These are phyloP conservation scores for Articulospora tetracladia DNA, from an alignment of 495 filamentous ascomycete genomes.

Conservation along the genomic window DNA sequence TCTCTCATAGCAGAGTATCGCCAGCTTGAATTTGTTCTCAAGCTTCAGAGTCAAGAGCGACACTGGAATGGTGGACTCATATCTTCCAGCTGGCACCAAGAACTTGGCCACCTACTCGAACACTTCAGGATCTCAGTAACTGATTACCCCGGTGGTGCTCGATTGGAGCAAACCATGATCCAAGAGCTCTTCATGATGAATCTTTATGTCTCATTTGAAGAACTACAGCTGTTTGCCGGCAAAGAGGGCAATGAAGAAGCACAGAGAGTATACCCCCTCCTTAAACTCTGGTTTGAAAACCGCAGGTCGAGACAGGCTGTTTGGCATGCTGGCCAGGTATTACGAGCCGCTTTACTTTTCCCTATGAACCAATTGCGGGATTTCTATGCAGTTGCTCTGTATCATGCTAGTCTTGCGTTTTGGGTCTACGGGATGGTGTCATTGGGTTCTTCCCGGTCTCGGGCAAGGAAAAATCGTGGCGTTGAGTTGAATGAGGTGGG, in stretches of 20 bases:
- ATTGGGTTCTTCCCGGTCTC: conserved; percentile 21
- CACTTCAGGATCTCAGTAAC: neutral
- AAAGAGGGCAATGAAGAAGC: conserved; percentile 61
- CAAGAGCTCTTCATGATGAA: conserved; percentile 55
- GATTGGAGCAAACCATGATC: conserved; percentile 28
- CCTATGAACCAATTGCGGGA: conserved; percentile 42
- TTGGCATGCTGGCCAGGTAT: conserved; percentile 60
- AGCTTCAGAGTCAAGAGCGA: neutral
- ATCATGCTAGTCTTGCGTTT: conserved; percentile 54
- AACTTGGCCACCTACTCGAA: conserved; percentile 12
- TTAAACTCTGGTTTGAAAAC: conserved; percentile 49
- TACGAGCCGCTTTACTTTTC: conserved; percentile 48
- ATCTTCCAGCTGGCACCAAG: conserved; percentile 5
- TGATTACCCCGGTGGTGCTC: neutral
- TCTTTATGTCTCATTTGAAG: conserved; percentile 57
- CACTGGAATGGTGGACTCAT: neutral
- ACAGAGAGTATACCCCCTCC: conserved; percentile 43
- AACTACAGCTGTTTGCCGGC: conserved; percentile 61
- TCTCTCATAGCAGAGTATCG: conserved; percentile 54
- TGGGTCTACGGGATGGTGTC: conserved; percentile 57
- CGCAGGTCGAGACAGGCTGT: conserved; percentile 49
- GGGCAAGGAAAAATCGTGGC: conserved; percentile 6
- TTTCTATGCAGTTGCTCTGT: conserved; percentile 56
- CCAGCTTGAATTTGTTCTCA: conserved; percentile 31
- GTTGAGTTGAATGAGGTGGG: conserved; percentile 3